Evolutionary conservation across 176 grass and related monocot species (phyloP).

Genomic region (Dendrocalamus sinicus): DNA sequence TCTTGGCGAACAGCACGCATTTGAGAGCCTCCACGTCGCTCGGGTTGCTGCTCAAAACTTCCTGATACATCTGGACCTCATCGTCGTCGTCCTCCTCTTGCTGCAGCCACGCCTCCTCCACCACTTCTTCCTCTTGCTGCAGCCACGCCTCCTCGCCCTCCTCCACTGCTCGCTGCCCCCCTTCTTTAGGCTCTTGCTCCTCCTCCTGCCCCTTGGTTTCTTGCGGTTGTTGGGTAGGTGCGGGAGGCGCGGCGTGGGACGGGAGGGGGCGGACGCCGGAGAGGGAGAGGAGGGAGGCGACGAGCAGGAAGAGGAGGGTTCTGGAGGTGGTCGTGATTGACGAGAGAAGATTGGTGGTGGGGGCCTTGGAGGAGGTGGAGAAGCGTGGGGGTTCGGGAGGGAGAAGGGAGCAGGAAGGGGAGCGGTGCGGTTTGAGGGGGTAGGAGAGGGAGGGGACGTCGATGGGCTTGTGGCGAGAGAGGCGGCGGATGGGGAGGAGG

Average conservation of each 20-base stretch:
- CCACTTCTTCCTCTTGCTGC: conserved; percentile 1
- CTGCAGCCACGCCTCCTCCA: conserved; percentile 21
- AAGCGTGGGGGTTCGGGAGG: background rate
- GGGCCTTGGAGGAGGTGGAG: conserved; percentile 17
- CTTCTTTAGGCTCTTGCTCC: background rate
- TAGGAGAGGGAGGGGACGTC: background rate
- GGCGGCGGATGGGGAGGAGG: background rate
- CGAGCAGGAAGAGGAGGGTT: conserved; percentile 44
- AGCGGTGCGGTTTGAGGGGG: background rate
- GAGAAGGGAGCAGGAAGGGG: background rate
- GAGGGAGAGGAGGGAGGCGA: conserved; percentile 46
- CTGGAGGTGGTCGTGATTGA: conserved; percentile 32
- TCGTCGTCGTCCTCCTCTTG: conserved; percentile 25
- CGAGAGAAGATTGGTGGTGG: conserved; percentile 11
- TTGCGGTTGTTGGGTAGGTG: background rate
- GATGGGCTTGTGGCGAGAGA: background rate
- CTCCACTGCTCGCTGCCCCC: conserved; percentile 4
- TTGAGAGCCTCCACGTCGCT: conserved; percentile 75
- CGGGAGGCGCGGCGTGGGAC: conserved; percentile 22
- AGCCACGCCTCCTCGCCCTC: background rate
- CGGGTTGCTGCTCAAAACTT: conserved; percentile 54
- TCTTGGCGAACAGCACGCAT: conserved; percentile 67
- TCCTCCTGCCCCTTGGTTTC: background rate
- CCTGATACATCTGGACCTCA: conserved; percentile 66
- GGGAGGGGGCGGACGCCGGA: conserved; percentile 32